phyloP scores from a whole-genome alignment of 805 yeast species.

The Priceomyces fermenticarens region DNA sequence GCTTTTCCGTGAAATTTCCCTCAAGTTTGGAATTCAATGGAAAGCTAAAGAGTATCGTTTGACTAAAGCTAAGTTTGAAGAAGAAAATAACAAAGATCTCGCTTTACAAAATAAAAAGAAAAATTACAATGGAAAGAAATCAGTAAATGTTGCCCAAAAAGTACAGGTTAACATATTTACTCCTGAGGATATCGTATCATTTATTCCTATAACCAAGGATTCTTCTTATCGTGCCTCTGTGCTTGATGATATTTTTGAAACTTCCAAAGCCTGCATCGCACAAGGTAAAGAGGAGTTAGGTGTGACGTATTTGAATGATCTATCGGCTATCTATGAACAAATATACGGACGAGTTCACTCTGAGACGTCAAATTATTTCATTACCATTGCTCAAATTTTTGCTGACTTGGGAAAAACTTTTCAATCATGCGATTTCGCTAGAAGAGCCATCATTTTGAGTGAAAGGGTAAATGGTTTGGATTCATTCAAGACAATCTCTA shows the following conservation, averaged over 20 bases:
- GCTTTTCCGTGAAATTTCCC: conserved; percentile 67
- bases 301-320: conserved; percentile 61
- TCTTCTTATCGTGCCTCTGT: conserved; percentile 63
- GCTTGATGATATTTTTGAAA: conserved; percentile 72
- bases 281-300: conserved; percentile 53
- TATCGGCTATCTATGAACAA: conserved; percentile 73
- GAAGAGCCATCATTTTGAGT: conserved; percentile 66
- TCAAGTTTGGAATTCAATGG: conserved; percentile 88
- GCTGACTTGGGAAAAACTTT: conserved; percentile 53
- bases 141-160: conserved; percentile 9
- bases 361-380: conserved; percentile 70
- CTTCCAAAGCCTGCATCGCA: conserved; percentile 47
- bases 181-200: conserved; percentile 60
- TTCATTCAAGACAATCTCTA: conserved; percentile 68
- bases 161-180: conserved; percentile 44
- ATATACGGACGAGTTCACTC: conserved; percentile 78
- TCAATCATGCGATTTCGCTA: conserved; percentile 61
- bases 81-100: conserved; percentile 4
- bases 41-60: conserved; percentile 48
- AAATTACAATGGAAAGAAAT: conserved; percentile 25
- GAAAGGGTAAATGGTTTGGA: conserved; percentile 85
- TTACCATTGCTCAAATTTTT: conserved; percentile 63
- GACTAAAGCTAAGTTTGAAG: conserved; percentile 39
- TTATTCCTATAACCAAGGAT: conserved; percentile 76
- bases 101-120: conserved; percentile 7